Conservation (phyloP, 2,329 filamentous ascomycete genomes). For the Ophiostoma tasmaniense region DNA sequence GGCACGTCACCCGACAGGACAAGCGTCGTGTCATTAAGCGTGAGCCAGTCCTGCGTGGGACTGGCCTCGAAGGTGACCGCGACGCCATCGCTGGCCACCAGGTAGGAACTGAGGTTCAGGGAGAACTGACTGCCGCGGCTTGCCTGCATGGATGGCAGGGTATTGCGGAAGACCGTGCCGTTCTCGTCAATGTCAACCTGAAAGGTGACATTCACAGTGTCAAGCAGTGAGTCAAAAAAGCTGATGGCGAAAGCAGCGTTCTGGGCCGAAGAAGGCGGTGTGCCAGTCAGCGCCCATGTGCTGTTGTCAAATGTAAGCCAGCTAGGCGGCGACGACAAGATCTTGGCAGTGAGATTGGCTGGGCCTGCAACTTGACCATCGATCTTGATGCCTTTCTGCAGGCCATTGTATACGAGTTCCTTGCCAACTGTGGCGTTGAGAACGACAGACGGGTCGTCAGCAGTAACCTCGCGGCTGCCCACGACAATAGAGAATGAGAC, state of each 20-base stretch:
- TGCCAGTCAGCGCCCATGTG: slow-evolving; percentile 57
- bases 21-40: slow-evolving; percentile 25
- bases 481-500: slow-evolving; percentile 64
- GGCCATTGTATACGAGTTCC: slow-evolving; percentile 42
- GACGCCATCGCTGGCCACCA: slow-evolving; percentile 33
- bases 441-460: slow-evolving; percentile 47
- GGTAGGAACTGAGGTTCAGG: slow-evolving; percentile 36
- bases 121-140: slow-evolving; percentile 35
- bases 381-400: slow-evolving; percentile 45
- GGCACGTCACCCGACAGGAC: slow-evolving; percentile 32
- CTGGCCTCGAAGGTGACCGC: slow-evolving; percentile 30
- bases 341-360: slow-evolving; percentile 30
- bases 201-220: slow-evolving; percentile 51
- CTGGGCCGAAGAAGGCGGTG: slow-evolving; percentile 47
- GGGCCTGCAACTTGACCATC: slow-evolving; percentile 45
- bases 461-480: slow-evolving; percentile 59
- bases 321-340: slow-evolving; percentile 46
- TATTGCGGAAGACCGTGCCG: slow-evolving; percentile 32
- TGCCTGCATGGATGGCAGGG: slow-evolving; percentile 33
- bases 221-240: slow-evolving; percentile 50
- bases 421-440: slow-evolving; percentile 49
- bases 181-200: slow-evolving; percentile 26
- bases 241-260: slow-evolving; percentile 55
- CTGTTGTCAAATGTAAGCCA: slow-evolving; percentile 62
- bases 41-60: slow-evolving; percentile 38